Conservation (phyloP, 2,329 filamentous ascomycete species). For the Fusarium albidum region DNA sequence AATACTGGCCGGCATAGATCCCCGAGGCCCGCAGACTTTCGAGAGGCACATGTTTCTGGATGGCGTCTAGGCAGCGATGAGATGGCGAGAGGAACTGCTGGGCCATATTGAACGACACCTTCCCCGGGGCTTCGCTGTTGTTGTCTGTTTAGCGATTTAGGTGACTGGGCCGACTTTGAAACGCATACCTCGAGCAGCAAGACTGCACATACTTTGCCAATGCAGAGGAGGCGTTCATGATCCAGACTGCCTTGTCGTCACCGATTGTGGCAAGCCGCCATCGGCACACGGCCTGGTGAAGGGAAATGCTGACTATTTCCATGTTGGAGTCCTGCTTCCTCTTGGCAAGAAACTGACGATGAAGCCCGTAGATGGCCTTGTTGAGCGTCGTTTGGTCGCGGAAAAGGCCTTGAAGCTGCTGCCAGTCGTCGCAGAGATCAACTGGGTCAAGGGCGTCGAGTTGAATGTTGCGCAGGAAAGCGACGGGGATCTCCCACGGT, state of each 20-base stretch:
- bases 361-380: background rate
- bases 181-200: accelerated
- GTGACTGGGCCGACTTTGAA: too few species aligned
- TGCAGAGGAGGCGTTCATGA: background rate
- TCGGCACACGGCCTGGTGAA: background rate
- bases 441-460: too few species aligned
- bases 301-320: background rate
- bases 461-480: background rate
- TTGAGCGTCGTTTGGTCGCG: background rate
- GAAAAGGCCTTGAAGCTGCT: background rate
- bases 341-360: accelerated
- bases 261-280: constrained; percentile 6
- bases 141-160: too few species aligned
- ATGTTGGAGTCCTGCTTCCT: too few species aligned
- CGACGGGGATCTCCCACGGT: background rate
- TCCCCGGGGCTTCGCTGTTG: too few species aligned
- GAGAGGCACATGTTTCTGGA: background rate
- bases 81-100: background rate
- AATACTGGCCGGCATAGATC: background rate
- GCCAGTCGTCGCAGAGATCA: background rate
- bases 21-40: background rate
- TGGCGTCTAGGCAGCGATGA: background rate
- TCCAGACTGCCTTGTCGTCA: background rate
- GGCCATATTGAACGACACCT: accelerated
- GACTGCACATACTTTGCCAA: background rate